Conservation (phyloP, 2,329 filamentous ascomycete genomes). For the Epichloe brachyelytri region DNA sequence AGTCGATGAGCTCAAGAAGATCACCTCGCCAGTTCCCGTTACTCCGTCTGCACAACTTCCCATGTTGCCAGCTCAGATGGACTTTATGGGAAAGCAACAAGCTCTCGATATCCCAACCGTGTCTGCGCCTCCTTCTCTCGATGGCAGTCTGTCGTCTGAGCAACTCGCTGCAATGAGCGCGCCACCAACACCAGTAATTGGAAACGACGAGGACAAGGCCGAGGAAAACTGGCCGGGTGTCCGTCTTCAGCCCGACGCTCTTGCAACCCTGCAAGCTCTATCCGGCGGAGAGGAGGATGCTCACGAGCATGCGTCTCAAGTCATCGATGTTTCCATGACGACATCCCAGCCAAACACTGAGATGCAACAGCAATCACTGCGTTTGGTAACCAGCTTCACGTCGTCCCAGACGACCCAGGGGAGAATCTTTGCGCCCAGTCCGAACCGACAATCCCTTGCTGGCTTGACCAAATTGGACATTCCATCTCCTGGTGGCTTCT, state of each 20-base stretch:
- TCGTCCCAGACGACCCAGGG: conserved; percentile 11
- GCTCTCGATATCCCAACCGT: conserved; percentile 55
- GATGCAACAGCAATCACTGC: conserved; percentile 41
- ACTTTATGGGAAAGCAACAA: conserved; percentile 53
- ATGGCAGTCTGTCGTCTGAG: conserved; percentile 80
- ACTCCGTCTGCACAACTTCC: conserved; percentile 56
- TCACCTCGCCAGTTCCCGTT: conserved; percentile 45
- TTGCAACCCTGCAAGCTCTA: conserved; percentile 68
- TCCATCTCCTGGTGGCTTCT: conserved; percentile 85
- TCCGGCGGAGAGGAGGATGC: conserved; percentile 43
- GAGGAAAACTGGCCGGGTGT: conserved; percentile 59
- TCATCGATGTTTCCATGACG: conserved; percentile 31
- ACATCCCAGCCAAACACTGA: conserved; percentile 13
- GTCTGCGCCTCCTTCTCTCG: conserved; percentile 75
- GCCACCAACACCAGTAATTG: conserved; percentile 69
- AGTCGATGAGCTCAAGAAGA: conserved; percentile 31
- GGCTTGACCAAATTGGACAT: conserved; percentile 75
- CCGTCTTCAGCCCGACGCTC: conserved; percentile 63
- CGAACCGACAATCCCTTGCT: conserved; percentile 43
- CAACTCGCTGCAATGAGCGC: conserved; percentile 74
- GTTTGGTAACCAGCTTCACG: conserved; percentile 31
- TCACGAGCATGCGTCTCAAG: conserved; percentile 30
- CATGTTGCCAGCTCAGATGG: conserved; percentile 63
- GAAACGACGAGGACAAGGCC: conserved; percentile 36
- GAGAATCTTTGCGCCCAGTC: conserved; percentile 17